phyloP scores from a whole-genome alignment of 2,329 filamentous ascomycete genomes.

The Botrytis pseudocinerea region DNA sequence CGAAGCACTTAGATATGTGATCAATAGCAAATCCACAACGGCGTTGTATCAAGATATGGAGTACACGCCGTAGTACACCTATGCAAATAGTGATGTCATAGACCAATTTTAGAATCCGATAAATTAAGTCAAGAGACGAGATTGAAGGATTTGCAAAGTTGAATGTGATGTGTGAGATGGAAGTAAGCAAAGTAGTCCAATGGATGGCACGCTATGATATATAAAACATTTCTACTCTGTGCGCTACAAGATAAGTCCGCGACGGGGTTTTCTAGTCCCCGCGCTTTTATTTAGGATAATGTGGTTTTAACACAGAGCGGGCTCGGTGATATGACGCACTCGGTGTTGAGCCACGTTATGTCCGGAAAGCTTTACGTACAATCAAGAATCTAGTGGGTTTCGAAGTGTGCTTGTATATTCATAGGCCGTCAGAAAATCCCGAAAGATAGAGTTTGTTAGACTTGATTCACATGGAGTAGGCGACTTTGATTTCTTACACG shows the following conservation, averaged over 20 bases:
- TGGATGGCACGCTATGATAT: neutral
- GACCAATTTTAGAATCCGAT: neutral
- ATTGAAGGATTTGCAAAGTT: neutral
- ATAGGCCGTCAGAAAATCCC: no score
- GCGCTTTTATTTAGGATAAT: no score
- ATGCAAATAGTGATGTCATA: neutral
- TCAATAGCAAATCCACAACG: neutral
- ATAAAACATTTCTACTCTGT: neutral
- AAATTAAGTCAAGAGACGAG: neutral
- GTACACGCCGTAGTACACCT: neutral
- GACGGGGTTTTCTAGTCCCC: neutral
- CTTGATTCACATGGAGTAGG: neutral
- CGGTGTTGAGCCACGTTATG: no score
- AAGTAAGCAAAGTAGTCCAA: neutral
- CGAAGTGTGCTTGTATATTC: neutral
- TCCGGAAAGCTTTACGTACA: neutral
- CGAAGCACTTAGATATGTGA: no score
- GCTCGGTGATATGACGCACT: no score
- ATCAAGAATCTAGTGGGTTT: neutral
- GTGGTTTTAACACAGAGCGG: no score
- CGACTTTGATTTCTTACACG: neutral
- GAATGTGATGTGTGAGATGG: neutral
- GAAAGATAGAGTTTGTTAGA: neutral
- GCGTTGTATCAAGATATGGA: neutral
- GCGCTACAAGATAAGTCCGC: neutral